Base-by-base conservation (phyloP, 179 eudicot genomes). In the Beta corolliflora region DNA sequence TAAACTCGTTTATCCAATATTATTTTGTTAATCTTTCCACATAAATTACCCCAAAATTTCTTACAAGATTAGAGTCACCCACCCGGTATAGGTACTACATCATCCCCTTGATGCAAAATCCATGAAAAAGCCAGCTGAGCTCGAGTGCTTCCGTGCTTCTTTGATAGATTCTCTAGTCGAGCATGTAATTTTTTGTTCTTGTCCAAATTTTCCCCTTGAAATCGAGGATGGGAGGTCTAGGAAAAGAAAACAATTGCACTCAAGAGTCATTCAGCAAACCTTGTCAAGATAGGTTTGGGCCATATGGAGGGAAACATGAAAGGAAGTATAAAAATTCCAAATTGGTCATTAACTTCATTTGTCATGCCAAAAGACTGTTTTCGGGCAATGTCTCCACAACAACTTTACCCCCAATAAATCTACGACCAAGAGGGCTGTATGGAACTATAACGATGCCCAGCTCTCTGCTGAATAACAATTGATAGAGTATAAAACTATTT, bases 381-480 rank as follows among this genome's bases (percentile, higher is more conserved):
- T 78, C 82, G 2, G 97, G 89, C 36, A 91, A 73, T 75, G 88
- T 81, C 81, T 89, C 95, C 79, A 85, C 84, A 72, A 84, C 88
- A 73, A 90, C 93, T 81, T 86, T 93, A 14, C 97, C 95, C 36
- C 86, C 97, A 25, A 93, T 89, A 82, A 93, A 86, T 44, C 95
- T 94, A 63, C 93, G 93, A 13, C 93, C 97, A 82, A 91, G 84
- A 79, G 97, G 97, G 71, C 94, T 88, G 70, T 90, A 93, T 44
- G 95, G 86, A 31, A 93, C 97, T 53, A 93, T 83, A 36, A 90
- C 89, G 78, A 92, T 91, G 70, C 97, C 95, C 73, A 93, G 94
- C 77, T 92, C 95, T 79, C 97, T n/a, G n/a, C n/a, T 58, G 44
- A 48, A 50, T 46, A 46, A 46, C 50, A 46, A 46, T 25, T 25